These are phyloP conservation scores for Tetrapisispora arboricola DNA, from an alignment of 805 yeast genomes.

Conservation along the genomic window DNA sequence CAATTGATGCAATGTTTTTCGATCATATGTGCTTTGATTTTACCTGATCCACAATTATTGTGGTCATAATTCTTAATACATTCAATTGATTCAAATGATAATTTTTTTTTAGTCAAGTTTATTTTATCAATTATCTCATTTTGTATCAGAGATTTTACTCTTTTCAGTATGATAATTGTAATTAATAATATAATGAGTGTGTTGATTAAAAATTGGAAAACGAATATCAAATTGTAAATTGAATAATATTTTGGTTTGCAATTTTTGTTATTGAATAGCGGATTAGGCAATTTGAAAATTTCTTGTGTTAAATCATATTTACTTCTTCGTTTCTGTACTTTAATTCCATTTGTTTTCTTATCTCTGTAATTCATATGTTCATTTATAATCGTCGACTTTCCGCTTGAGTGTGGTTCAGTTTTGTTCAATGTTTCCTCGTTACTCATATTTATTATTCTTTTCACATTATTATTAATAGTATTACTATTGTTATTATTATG, in stretches of 20 bases:
- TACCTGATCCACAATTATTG: constrained; percentile 49
- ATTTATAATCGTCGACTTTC: not conserved
- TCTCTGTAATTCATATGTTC: not conserved
- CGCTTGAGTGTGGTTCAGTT: not conserved
- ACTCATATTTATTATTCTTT: not conserved
- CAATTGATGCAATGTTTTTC: constrained; percentile 48
- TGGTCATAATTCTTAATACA: constrained; percentile 44
- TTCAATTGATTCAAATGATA: constrained; percentile 41
- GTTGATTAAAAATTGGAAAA: constrained; percentile 1
- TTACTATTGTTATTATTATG: no score
- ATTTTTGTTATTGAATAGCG: not conserved
- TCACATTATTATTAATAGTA: not conserved
- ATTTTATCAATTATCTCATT: not conserved
- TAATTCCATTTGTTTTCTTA: not conserved
- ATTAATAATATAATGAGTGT: not conserved
- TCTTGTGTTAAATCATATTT: constrained; percentile 1
- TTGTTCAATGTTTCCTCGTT: no score
- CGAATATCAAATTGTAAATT: not conserved
- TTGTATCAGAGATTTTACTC: not conserved
- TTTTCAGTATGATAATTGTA: not conserved
- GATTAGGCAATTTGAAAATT: not conserved
- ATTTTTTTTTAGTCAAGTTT: constrained; percentile 26
- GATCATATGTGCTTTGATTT: constrained; percentile 44
- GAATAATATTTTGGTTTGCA: constrained; percentile 2
- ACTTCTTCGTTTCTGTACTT: not conserved